phyloP scores from a whole-genome alignment of 306 rosid species.

The Casuarina cunninghamiana region DNA sequence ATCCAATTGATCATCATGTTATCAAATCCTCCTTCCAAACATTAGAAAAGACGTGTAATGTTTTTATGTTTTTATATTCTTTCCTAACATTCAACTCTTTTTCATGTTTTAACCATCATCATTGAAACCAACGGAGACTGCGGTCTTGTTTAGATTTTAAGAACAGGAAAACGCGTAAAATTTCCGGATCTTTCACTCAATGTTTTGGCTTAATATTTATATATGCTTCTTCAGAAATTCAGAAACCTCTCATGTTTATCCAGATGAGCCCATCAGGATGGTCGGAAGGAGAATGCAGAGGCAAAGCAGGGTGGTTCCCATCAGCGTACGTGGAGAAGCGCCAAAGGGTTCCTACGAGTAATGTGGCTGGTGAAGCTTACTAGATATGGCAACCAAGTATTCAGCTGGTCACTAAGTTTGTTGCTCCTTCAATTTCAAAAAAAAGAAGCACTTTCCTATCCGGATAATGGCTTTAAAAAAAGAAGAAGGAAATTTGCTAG shows the following conservation, averaged over 20 bases:
- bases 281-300: conserved; percentile 98
- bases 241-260: conserved; percentile 17
- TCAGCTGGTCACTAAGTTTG: conserved; percentile 18
- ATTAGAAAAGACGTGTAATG: neutral
- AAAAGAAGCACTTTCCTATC: neutral
- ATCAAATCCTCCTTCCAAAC: neutral
- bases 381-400: conserved; percentile 27
- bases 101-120: neutral
- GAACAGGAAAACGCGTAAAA: neutral
- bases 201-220: neutral
- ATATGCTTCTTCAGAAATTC: conserved; percentile 8
- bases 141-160: neutral
- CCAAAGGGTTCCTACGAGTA: conserved; percentile 66
- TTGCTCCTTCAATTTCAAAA: conserved; percentile 25
- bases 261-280: conserved; percentile 86
- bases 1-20: neutral
- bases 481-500: neutral
- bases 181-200: neutral
- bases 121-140: neutral
- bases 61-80: neutral
- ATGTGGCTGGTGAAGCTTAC: conserved; percentile 53
- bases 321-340: conserved; percentile 80
- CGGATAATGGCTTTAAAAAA: neutral
- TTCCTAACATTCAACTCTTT: neutral
- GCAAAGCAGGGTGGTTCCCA: conserved; percentile 95